Evolutionary conservation across 805 yeast genomes (phyloP).

Genomic region (Candida nemodendra): DNA sequence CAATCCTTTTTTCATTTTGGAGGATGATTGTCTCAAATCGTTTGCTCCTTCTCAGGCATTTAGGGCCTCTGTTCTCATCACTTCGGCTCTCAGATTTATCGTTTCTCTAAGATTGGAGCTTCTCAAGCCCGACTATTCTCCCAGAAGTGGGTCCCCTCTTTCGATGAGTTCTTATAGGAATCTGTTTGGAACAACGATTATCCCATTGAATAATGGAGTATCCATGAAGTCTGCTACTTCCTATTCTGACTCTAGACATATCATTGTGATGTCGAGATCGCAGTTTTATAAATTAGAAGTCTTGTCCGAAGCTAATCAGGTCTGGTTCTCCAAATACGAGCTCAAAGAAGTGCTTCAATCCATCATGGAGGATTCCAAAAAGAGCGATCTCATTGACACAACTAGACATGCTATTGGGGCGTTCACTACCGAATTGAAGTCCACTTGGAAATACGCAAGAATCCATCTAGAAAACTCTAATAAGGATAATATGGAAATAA

Average conservation of each 20-base stretch:
- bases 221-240: conserved; percentile 36
- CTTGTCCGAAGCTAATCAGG: conserved; percentile 39
- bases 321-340: conserved; percentile 56
- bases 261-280: conserved; percentile 48
- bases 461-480: conserved; percentile 41
- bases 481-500: conserved; percentile 32
- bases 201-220: conserved; percentile 43
- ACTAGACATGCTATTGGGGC: conserved; percentile 51
- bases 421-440: conserved; percentile 52
- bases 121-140: conserved; percentile 57
- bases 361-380: conserved; percentile 40
- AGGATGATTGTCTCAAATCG: conserved; percentile 68
- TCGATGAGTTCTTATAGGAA: conserved; percentile 69
- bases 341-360: conserved; percentile 42
- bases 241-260: conserved; percentile 43
- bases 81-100: conserved; percentile 66
- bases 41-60: conserved; percentile 61
- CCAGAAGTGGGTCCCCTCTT: conserved; percentile 48
- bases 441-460: conserved; percentile 49
- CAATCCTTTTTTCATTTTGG: conserved; percentile 72
- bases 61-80: conserved; percentile 63
- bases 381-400: conserved; percentile 36
- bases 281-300: conserved; percentile 53
- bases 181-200: conserved; percentile 67
- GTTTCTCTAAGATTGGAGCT: conserved; percentile 53